Evolutionary conservation across 805 yeast genomes (phyloP), one percentile per base, ranked within the genome.

Genomic region (Geotrichum ghanense): DNA sequence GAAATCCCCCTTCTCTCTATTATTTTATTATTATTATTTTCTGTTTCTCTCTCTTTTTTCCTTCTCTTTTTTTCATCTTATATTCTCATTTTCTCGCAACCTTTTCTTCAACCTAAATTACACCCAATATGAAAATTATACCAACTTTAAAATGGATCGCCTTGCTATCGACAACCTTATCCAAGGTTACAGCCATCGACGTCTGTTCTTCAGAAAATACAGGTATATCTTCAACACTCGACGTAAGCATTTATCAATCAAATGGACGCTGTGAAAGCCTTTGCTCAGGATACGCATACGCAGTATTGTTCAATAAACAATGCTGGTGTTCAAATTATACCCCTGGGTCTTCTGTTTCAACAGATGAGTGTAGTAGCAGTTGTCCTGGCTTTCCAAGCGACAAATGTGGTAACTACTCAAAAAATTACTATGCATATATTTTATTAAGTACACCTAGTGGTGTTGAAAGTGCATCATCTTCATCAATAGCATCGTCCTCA

Each of bases 261-360:
- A 74, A 70, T 52, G 87, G 87, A 2, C 57, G 55, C 9, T 80
- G 87, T 56, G 54, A 67, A 2, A 67, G 63, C 41, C 59, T 64
- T 19, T 80, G 86, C 56, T 16, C 47, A 1, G 74, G 73, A 5
- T 72, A 65, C 50, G 68, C 75, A 7, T 76, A 69, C 48, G 86
- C 78, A 16, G 70, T 80, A 37, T 61, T 79, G 31, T 77, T 67
- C 52, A 69, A 66, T n/a, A 50, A 62, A 34, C 34, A 64, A 42
- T 80, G 87, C 59, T 81, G 82, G 81, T 80, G 87, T 57, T 70
- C 83, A 3, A 70, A 79, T 54, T 51, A 55, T 6, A 60, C 70
- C 19, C 85, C 86, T 0, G 65, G 56, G 1, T 52, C 58, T 16
- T 67, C 78, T 0, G 66, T 65, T 0, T 51, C 55, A 23, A 35